Conservation (phyloP, 2,329 filamentous ascomycete species). For the Neoarthrinium moseri region DNA sequence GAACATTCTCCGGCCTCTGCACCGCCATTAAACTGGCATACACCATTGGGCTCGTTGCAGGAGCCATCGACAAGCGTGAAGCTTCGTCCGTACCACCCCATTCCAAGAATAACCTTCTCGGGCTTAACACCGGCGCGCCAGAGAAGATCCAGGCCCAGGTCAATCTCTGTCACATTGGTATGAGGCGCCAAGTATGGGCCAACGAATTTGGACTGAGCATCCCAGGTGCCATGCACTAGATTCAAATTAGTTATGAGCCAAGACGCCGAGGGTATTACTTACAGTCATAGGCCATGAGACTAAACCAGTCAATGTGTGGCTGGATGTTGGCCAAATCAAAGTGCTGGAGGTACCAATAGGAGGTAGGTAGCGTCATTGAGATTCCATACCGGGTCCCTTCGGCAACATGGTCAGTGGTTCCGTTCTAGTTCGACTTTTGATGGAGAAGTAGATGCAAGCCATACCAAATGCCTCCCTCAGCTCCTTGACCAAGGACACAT, state of each 20-base stretch:
- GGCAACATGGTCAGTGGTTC: not conserved
- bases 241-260: not conserved
- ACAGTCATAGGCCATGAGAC: conserved; percentile 44
- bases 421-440: not conserved
- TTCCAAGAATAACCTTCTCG: conserved; percentile 23
- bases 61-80: conserved; percentile 14
- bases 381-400: conserved; percentile 17
- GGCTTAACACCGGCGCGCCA: conserved; percentile 24
- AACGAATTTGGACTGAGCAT: conserved; percentile 14
- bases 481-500: conserved; percentile 16
- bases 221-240: conserved; percentile 23
- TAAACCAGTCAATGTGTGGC: conserved; percentile 36
- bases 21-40: conserved; percentile 13
- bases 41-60: conserved; percentile 14
- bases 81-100: conserved; percentile 27
- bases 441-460: not conserved
- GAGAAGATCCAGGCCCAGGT: conserved; percentile 21
- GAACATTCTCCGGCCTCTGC: conserved; percentile 12
- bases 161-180: conserved; percentile 32
- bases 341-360: conserved; percentile 26
- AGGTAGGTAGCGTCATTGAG: conserved; percentile 23
- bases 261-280: not conserved
- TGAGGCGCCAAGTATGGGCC: conserved; percentile 23
- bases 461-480: conserved; percentile 1
- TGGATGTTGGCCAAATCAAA: conserved; percentile 22